These are phyloP conservation scores for Venturiaceae sp. DNA, from an alignment of 2,329 filamentous ascomycete genomes.

Conservation along the genomic window DNA sequence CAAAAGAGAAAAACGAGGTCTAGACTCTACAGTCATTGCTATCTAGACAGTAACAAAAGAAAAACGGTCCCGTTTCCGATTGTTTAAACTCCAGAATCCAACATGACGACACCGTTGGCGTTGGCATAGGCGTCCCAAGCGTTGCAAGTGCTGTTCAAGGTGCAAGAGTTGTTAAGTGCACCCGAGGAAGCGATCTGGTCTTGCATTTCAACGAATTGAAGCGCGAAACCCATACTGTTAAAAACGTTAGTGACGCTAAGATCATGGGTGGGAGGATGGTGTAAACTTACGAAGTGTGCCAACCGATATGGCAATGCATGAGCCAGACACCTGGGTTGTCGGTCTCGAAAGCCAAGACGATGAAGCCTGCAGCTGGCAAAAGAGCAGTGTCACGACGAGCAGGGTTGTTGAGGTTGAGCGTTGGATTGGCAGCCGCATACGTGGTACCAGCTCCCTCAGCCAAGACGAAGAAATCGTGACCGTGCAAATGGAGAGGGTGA, in stretches of 20 bases:
- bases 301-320: conserved; percentile 28
- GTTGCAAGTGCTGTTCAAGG: conserved; percentile 3
- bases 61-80: not conserved
- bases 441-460: conserved; percentile 19
- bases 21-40: too few species aligned
- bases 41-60: not conserved
- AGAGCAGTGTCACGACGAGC: conserved; percentile 22
- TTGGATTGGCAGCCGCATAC: not conserved
- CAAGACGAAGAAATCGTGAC: conserved; percentile 12
- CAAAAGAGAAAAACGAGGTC: not conserved
- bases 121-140: conserved; percentile 6
- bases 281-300: conserved; percentile 4
- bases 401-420: conserved; percentile 20
- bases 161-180: conserved; percentile 1
- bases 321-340: conserved; percentile 27
- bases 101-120: not conserved
- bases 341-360: conserved; percentile 24
- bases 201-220: conserved; percentile 9
- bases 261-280: not conserved
- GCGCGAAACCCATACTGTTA: conserved; percentile 8
- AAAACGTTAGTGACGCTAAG: not conserved
- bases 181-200: conserved; percentile 6
- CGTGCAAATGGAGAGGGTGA: conserved; percentile 11
- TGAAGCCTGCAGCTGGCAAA: conserved; percentile 19
- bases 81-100: conserved; percentile 8